These are phyloP conservation scores for Talaromyces pinophilus DNA, from an alignment of 2,329 filamentous ascomycete genomes.

Conservation along the genomic window DNA sequence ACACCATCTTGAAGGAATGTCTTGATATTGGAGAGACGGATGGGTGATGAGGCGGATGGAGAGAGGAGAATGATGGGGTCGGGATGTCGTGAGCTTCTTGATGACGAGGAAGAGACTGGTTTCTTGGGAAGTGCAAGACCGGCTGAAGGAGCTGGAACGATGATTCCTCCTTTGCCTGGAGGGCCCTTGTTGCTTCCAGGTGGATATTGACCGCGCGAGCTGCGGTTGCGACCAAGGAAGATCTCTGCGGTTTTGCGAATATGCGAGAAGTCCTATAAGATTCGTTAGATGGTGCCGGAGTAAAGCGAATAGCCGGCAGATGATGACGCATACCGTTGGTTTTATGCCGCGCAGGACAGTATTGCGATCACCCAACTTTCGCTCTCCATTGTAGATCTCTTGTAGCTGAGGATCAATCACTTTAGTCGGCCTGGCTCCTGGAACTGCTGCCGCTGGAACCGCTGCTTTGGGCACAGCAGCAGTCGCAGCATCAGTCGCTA, in stretches of 20 bases:
- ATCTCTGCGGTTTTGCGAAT: conserved; percentile 81
- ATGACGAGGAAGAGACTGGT: conserved; percentile 37
- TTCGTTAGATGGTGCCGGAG: neutral
- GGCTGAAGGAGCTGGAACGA: conserved; percentile 40
- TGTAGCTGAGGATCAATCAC: conserved; percentile 78
- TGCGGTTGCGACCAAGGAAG: conserved; percentile 64
- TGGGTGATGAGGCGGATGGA: conserved; percentile 88
- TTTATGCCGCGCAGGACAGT: conserved; percentile 83
- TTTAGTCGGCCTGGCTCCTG: conserved; percentile 57
- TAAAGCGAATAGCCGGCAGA: too few species aligned
- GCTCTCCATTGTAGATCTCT: conserved; percentile 88
- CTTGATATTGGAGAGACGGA: conserved; percentile 94
- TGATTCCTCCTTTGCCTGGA: conserved; percentile 32
- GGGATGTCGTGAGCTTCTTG: conserved; percentile 51
- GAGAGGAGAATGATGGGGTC: conserved; percentile 96
- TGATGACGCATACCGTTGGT: conserved; percentile 68
- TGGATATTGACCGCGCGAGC: conserved; percentile 39
- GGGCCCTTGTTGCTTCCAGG: conserved; percentile 37
- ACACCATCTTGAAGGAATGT: conserved; percentile 26
- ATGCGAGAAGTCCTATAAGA: conserved; percentile 80
- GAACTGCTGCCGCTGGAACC: conserved; percentile 44
- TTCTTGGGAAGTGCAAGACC: conserved; percentile 45
- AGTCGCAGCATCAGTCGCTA: conserved; percentile 49
- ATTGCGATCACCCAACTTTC: conserved; percentile 90
- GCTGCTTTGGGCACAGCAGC: conserved; percentile 48